Base-by-base conservation (phyloP, 2,329 filamentous ascomycete genomes). In the Fusarium illudens region DNA sequence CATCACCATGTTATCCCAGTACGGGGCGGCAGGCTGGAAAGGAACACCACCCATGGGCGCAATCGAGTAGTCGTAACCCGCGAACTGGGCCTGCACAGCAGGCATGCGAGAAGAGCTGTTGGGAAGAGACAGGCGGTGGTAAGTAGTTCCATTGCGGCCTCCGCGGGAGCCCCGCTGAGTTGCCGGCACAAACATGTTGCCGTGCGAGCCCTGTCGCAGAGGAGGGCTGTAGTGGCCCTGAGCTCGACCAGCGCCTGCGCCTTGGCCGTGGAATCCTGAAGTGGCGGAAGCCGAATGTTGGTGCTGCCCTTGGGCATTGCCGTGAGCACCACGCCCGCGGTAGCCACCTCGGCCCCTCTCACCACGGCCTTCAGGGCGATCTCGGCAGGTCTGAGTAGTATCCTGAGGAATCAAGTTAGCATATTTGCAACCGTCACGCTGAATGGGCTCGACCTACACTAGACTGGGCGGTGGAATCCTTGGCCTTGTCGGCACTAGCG, bases 1-100 rank as follows among this genome's bases (percentile, higher is more conserved):
- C 34, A 84, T 48, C 15, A 78, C 53, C 67, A 79, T 70, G 75
- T 90, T 89, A 72, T 86, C 65, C 83, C 85, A 74, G 88, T 87
- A 86, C 6, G 75, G 87, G 42, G 73, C 72, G 42, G 73, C 72
- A 48, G 73, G 74, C 48, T 77, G 76, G 65, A 75, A 78, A 17
- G 77, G 71, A 55, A 79, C 70, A 32, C 76, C 75, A 22, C 76
- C 71, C 73, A 82, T 75, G 19, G 86, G 75, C 11, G 77, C 73
- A 64, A 81, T 76, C 4, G 77, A 65, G 61, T 80, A 84, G 29
- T 84, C 82, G 52, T 79, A 80, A 17, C 77, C 59, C 29, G 71
- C 60, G 56, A 76, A 78, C 58, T 78, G 76, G 29, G 76, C 72
- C 67, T 80, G 80, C 12, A 80, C 75, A 39, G 77, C 75, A 30